Base-by-base conservation (phyloP, 179 eudicot genomes). In the Actinidia chinensis region DNA sequence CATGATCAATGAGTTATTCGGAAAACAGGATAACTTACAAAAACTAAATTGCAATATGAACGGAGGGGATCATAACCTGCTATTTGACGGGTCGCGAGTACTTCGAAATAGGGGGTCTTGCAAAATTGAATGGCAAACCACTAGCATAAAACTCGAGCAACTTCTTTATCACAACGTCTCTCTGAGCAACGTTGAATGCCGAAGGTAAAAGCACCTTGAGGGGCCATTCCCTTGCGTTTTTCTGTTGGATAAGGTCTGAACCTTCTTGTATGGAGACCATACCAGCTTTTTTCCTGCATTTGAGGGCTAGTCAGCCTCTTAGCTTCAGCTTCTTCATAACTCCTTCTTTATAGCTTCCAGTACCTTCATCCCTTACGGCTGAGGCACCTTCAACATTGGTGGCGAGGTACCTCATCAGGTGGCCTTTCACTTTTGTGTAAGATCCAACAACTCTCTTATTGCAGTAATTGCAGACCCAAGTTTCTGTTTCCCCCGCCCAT, bases 51-150 rank as follows among this genome's bases (percentile, higher is more conserved):
- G 2, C 33, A 28, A 28, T 28, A 28, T 28, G 33, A 2, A 28
- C n/a, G 33, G 33, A 28, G 33, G 33, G 33, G 33, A 28, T 28
- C 1, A 28, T 61, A 61, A 9, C 8, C 28, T 61, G 4, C 67
- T 61, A 28, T 33, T 64, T 64, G 68, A 64, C 28, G 68, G n/a
- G 68, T 64, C 3, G 68, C 6, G n/a, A 25, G 42, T 25, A 61
- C 33, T 61, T 12, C 11, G 5, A 61, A 61, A 12, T 61, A 61
- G 8, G 66, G 36, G 8, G 66, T 22, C 15, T 36, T n/a, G 36
- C 66, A 61, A 61, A 61, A n/a, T 61, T 61, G 12, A 61, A 61
- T 61, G 66, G 66, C 28, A 61, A 61, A 11, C 36, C 66, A 61
- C 17, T 36, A 6, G 8, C 44, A 33, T 13, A 65, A 14, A 65